Percentiles rank a stretch among this genome's conserved stretches.
phyloP scores from a whole-genome alignment of 176 grass and related monocot species.

The Juncus effusus region DNA sequence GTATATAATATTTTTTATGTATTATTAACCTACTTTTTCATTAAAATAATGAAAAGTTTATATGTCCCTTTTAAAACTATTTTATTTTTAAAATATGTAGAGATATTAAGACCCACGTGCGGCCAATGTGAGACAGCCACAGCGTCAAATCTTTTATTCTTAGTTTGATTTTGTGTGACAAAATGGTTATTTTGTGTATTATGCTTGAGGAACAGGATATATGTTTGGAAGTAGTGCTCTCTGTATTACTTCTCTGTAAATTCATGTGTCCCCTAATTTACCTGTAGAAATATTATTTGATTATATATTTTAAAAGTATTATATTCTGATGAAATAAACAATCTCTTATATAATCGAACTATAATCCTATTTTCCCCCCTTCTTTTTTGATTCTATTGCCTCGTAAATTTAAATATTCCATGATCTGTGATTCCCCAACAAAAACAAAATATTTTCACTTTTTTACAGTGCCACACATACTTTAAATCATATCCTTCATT shows the following conservation, averaged over 20 bases:
- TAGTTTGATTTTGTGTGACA: constrained; percentile 7
- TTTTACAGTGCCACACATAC: background rate
- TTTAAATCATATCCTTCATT: background rate
- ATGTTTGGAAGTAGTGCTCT: background rate
- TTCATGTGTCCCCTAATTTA: too few species aligned
- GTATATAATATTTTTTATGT: background rate
- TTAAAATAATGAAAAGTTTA: background rate
- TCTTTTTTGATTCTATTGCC: constrained; percentile 5
- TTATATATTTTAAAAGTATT: too few species aligned
- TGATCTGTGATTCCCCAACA: constrained; percentile 24
- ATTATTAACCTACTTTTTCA: background rate
- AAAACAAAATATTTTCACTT: constrained; percentile 7
- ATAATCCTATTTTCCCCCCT: too few species aligned
- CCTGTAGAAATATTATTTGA: too few species aligned
- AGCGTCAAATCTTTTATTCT: constrained; percentile 9
- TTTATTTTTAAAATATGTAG: background rate
- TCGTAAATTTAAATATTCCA: constrained; percentile 24
- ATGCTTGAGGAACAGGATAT: background rate
- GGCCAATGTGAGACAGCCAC: constrained; percentile 23
- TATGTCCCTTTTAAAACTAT: background rate
- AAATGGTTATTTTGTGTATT: background rate
- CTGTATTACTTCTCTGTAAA: too few species aligned
- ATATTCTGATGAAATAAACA: too few species aligned
- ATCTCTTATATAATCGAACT: too few species aligned
- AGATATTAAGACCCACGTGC: constrained; percentile 3